Evolutionary conservation across 2,329 filamentous ascomycete species (phyloP).

Genomic region (Massarina eburnea): DNA sequence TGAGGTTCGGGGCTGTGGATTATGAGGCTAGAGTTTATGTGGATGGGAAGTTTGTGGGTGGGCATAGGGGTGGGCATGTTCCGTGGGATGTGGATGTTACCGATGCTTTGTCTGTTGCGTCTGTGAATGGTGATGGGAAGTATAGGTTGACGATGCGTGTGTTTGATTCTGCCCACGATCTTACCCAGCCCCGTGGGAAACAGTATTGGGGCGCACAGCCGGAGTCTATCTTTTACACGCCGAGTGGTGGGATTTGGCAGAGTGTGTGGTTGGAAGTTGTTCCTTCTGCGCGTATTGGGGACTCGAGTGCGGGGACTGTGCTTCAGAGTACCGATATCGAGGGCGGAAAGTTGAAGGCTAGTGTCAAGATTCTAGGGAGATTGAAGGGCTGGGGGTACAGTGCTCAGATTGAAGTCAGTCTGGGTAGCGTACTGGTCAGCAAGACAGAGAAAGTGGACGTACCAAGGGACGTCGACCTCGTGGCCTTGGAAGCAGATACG

Average conservation of each 20-base stretch:
- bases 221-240: conserved; percentile 63
- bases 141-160: conserved; percentile 58
- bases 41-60: conserved; percentile 55
- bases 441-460: conserved; percentile 48
- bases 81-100: conserved; percentile 61
- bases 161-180: conserved; percentile 64
- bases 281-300: conserved; percentile 55
- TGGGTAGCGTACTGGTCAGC: conserved; percentile 53
- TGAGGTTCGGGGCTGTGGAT: conserved; percentile 64
- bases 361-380: conserved; percentile 54
- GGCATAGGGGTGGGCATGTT: conserved; percentile 62
- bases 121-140: conserved; percentile 12
- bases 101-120: conserved; percentile 40
- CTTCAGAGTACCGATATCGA: conserved; percentile 58
- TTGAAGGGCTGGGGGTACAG: conserved; percentile 49
- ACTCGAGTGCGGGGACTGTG: conserved; percentile 61
- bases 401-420: conserved; percentile 57
- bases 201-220: conserved; percentile 66
- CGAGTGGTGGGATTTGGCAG: conserved; percentile 61
- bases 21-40: conserved; percentile 63
- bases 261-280: conserved; percentile 60
- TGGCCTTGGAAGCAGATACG: conserved; percentile 52
- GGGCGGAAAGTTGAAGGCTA: conserved; percentile 54
- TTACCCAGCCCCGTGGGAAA: conserved; percentile 67
- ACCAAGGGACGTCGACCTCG: conserved; percentile 53